Evolutionary conservation across 768 basidiomycete species (phyloP).

Genomic region (Termitomyces sp.): DNA sequence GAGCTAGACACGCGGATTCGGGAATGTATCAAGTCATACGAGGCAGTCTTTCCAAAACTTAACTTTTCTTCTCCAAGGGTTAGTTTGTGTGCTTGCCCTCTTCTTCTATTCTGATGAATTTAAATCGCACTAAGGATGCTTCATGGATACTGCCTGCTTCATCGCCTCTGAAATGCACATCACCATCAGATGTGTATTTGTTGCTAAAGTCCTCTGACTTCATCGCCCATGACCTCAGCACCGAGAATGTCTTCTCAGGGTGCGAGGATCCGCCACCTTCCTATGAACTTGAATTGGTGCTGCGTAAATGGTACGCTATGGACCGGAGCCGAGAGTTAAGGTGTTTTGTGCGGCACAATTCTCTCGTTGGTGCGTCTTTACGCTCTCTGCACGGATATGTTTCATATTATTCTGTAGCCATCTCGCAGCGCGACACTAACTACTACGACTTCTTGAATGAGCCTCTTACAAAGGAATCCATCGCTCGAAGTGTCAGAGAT

Average conservation of each 20-base stretch:
- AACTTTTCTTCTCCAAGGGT: constrained; percentile 96
- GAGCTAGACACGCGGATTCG: constrained; percentile 75
- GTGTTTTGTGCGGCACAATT: constrained; percentile 79
- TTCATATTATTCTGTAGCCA: constrained; percentile 38
- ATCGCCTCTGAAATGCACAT: constrained; percentile 80
- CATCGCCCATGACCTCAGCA: constrained; percentile 69
- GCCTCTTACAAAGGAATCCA: constrained; percentile 42
- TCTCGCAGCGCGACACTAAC: constrained; percentile 85
- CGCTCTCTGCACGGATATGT: not conserved
- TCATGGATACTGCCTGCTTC: constrained; percentile 85
- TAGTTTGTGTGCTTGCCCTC: not conserved
- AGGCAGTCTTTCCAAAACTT: constrained; percentile 90
- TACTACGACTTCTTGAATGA: constrained; percentile 85
- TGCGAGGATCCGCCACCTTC: constrained; percentile 29
- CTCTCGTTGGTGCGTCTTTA: constrained; percentile 60
- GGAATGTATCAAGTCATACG: constrained; percentile 58
- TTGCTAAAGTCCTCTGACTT: constrained; percentile 93
- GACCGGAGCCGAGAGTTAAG: constrained; percentile 82
- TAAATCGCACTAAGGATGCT: constrained; percentile 58
- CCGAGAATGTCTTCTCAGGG: constrained; percentile 59
- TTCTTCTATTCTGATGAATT: not conserved
- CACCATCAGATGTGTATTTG: constrained; percentile 87
- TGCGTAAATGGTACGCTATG: constrained; percentile 87
- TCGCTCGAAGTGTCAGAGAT: constrained; percentile 42
- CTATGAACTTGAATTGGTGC: constrained; percentile 77